Conservation (phyloP, 441 rosid species). For the Geranium incanum region DNA sequence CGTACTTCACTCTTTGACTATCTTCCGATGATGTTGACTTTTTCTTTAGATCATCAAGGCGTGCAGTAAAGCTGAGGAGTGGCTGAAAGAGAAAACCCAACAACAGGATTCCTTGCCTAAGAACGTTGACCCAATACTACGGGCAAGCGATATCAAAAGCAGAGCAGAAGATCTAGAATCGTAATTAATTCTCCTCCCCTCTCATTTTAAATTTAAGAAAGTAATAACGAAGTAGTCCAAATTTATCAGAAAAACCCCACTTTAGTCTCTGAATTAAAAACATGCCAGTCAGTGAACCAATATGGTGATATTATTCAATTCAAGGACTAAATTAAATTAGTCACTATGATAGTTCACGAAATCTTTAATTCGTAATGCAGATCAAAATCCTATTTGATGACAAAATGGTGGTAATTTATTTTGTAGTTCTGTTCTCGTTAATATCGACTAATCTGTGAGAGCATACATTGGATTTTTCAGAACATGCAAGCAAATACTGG, state of each 20-base stretch:
- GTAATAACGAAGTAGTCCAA: not conserved
- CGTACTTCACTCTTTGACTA: not conserved
- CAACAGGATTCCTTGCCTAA: conserved; percentile 45
- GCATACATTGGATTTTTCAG: conserved; percentile 31
- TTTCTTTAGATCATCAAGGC: conserved; percentile 42
- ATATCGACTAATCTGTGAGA: not conserved
- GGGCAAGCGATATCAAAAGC: conserved; percentile 50
- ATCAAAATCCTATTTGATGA: no score
- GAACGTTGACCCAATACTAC: conserved; percentile 38
- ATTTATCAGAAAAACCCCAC: not conserved
- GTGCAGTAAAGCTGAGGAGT: conserved; percentile 50
- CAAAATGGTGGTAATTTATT: no score
- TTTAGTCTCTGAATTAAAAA: no score
- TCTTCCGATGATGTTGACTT: not conserved
- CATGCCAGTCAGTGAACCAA: no score
- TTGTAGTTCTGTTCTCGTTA: not conserved
- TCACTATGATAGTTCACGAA: not conserved
- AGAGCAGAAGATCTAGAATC: conserved; percentile 39
- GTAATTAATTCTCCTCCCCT: conserved; percentile 28
- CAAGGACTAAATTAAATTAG: not conserved
- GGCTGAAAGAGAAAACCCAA: conserved; percentile 49
- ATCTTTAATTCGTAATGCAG: no score
- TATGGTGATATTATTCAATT: not conserved
- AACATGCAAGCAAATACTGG: conserved; percentile 32
- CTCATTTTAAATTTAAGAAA: conserved; percentile 11